phyloP scores from a whole-genome alignment of 305 asterid genomes.

The Ruellia speciosa region DNA sequence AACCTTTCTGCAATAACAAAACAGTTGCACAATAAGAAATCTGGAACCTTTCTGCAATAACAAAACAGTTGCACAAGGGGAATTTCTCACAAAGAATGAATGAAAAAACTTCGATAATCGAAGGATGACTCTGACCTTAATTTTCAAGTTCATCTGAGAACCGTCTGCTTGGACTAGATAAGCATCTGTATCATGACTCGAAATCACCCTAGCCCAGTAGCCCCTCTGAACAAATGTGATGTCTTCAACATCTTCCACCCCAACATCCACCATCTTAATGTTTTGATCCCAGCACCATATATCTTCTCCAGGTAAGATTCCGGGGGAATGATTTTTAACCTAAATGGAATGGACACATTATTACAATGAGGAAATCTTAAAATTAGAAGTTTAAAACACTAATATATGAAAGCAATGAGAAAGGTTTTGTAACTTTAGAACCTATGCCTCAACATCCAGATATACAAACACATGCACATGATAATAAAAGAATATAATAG shows the following conservation, averaged over 20 bases:
- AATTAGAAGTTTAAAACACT: neutral
- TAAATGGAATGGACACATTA: conserved; percentile 27
- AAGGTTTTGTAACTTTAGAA: too few relatives aligned
- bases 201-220: conserved; percentile 64
- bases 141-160: conserved; percentile 50
- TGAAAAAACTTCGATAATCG: conserved; percentile 17
- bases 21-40: conserved; percentile 17
- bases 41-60: conserved; percentile 48
- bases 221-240: conserved; percentile 79
- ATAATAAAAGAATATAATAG: too few relatives aligned
- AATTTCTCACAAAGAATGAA: conserved; percentile 23
- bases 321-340: conserved; percentile 56
- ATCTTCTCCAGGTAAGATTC: conserved; percentile 50
- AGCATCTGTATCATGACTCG: conserved; percentile 85
- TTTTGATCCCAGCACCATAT: conserved; percentile 93
- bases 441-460: neutral
- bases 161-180: conserved; percentile 53
- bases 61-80: conserved; percentile 18
- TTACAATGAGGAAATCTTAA: neutral
- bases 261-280: conserved; percentile 50
- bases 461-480: neutral
- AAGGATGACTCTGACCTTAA: conserved; percentile 50
- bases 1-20: conserved; percentile 70
- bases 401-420: too few relatives aligned
- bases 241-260: conserved; percentile 69